Base-by-base conservation (phyloP, 2,329 filamentous ascomycete genomes). In the Xylariaceae sp. region DNA sequence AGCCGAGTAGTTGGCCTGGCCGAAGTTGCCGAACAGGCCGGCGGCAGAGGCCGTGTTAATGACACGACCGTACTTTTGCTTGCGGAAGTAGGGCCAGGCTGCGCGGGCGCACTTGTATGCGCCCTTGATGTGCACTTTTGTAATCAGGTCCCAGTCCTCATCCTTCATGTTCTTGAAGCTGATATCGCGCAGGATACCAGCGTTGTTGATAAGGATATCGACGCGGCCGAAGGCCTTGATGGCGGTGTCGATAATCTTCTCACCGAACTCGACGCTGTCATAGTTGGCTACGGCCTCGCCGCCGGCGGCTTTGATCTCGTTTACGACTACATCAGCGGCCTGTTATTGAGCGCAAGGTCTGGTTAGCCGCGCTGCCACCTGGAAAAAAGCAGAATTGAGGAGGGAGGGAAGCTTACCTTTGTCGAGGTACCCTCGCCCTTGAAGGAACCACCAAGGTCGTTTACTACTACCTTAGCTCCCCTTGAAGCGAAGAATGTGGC, bases 151-250 rank as follows among this genome's bases (percentile, higher is more conserved):
- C 92, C 92, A 98, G 65, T 98, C 92, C 60, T 84, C 69, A 64
- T 98, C 92, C 65, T 84, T 92, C 78, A 97, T 94, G 70, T 97
- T 97, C 78, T 95, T 95, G 73, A 98, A 97, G 75, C 86, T 90
- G 60, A 97, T 66, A 69, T 97, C 89, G 46, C 90, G 84, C 44
- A 95, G 75, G 60, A 97, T 97, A 59, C 92, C 90, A 46, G 92
- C 92, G 62, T 97, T 98, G 76, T 98, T 98, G 68, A 98, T 83
- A 56, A 98, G 81, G 50, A 98, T 72, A 64, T 98, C 90, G 66
- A 98, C 78, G 57, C 90, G 86, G 53, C 90, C 86, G 60, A 82
- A 92, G 40, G 71, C 72, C 64, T 86, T 71, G 61, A 92, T 85
- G 55, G 86, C 86, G 16, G 85, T 89, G 51, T 90, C 82, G 68